A percentile compares a stretch with the other conserved stretches of the same genome.
Evolutionary conservation across 2,329 filamentous ascomycete species (phyloP).

Genomic region (Verticillium longisporum): DNA sequence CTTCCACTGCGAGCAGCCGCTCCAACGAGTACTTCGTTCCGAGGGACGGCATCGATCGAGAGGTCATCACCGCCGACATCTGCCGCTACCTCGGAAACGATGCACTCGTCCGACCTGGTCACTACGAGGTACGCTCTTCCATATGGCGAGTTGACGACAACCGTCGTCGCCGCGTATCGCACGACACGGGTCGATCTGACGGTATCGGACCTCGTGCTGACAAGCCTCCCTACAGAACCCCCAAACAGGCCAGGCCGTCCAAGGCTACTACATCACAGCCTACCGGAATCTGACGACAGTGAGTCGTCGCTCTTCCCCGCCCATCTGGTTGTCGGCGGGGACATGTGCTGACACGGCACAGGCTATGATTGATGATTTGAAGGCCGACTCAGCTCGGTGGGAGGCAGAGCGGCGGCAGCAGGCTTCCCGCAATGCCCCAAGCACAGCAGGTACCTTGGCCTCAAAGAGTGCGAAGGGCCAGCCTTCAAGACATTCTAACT

Average conservation of each 20-base stretch:
- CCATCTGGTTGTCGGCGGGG: slow-evolving; percentile 1
- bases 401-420: slow-evolving; percentile 53
- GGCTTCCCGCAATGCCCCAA: slow-evolving; percentile 40
- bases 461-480: slow-evolving; percentile 41
- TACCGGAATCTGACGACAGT: slow-evolving; percentile 75
- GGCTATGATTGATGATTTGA: slow-evolving; percentile 59
- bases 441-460: slow-evolving; percentile 48
- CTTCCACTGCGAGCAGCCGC: slow-evolving; percentile 34
- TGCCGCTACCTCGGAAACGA: slow-evolving; percentile 80
- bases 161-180: not conserved
- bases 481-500: slow-evolving; percentile 52
- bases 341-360: slow-evolving; percentile 21
- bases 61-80: slow-evolving; percentile 79
- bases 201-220: slow-evolving; percentile 1
- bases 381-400: slow-evolving; percentile 56
- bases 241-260: slow-evolving; percentile 51
- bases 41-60: slow-evolving; percentile 72
- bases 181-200: not conserved
- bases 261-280: slow-evolving; percentile 71
- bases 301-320: slow-evolving; percentile 27
- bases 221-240: slow-evolving; percentile 35
- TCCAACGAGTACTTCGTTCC: slow-evolving; percentile 78
- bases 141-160: not conserved
- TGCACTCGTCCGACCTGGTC: slow-evolving; percentile 68
- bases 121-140: slow-evolving; percentile 56